Evolutionary conservation across 345 rosid species (phyloP).

Genomic region (Eucalyptus urophylla): DNA sequence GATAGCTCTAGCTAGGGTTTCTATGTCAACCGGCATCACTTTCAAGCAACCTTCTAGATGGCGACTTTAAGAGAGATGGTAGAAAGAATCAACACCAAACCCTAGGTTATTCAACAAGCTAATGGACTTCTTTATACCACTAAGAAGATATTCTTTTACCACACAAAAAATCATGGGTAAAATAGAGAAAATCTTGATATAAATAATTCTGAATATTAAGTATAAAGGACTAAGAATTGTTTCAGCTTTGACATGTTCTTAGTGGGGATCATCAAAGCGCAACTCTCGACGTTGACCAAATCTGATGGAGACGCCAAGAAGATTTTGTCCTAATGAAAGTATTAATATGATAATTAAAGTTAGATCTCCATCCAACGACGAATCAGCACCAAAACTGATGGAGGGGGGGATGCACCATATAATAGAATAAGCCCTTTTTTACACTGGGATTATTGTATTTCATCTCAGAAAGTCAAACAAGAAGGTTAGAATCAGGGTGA

Average conservation of each 20-base stretch:
- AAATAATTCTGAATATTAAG: neutral
- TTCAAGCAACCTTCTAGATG: slow-evolving; percentile 33
- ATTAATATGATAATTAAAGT: neutral
- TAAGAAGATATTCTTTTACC: neutral
- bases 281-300: neutral
- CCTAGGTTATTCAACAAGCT: slow-evolving; percentile 1
- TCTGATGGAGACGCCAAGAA: neutral
- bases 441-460: neutral
- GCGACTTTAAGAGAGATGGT: slow-evolving; percentile 9
- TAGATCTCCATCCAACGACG: neutral
- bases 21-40: slow-evolving; percentile 27
- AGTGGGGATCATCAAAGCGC: neutral
- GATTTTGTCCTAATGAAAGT: neutral
- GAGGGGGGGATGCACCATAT: neutral
- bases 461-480: neutral
- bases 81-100: slow-evolving; percentile 14
- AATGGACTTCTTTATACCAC: neutral
- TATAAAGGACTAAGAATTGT: neutral
- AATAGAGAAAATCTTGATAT: neutral
- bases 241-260: neutral
- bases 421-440: neutral
- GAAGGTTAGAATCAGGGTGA: slow-evolving; percentile 9
- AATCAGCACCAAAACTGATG: neutral
- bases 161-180: neutral
- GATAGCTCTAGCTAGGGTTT: slow-evolving; percentile 26